Percentiles rank a stretch among this genome's conserved stretches.
phyloP scores from a whole-genome alignment of 305 asterid species.

The Solanum aculeatissimum region DNA sequence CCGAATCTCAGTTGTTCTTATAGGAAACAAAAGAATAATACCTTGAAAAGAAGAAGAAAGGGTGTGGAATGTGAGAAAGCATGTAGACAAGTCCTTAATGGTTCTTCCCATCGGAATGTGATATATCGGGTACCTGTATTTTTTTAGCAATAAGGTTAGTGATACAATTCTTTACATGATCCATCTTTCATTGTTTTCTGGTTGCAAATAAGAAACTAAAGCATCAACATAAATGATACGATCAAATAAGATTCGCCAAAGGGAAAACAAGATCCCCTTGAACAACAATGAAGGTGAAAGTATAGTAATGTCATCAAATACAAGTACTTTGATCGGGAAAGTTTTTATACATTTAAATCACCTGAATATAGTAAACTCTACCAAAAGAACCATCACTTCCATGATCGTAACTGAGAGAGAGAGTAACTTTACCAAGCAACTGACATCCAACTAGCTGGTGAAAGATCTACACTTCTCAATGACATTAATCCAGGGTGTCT shows the following conservation, averaged over 20 bases:
- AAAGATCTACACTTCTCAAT: slow-evolving; percentile 87
- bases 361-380: background rate
- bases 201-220: background rate
- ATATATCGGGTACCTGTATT: slow-evolving; percentile 83
- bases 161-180: background rate
- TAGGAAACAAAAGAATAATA: background rate
- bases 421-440: slow-evolving; percentile 67
- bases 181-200: background rate
- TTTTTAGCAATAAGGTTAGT: background rate
- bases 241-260: background rate
- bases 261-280: background rate
- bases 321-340: background rate
- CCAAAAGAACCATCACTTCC: background rate
- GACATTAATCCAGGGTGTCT: slow-evolving; percentile 78
- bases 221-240: background rate
- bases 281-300: background rate
- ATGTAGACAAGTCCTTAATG: slow-evolving; percentile 78
- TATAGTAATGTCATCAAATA: background rate
- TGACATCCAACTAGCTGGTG: slow-evolving; percentile 99
- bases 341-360: background rate
- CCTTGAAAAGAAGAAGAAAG: slow-evolving; percentile 97
- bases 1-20: background rate
- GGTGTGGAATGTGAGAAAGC: slow-evolving; percentile 94
- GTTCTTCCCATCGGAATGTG: slow-evolving; percentile 89
- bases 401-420: background rate